A percentile compares a stretch with the other conserved stretches of the same genome.
These are phyloP conservation scores for Xylaria scruposa DNA, from an alignment of 495 filamentous ascomycete species.

Conservation along the genomic window DNA sequence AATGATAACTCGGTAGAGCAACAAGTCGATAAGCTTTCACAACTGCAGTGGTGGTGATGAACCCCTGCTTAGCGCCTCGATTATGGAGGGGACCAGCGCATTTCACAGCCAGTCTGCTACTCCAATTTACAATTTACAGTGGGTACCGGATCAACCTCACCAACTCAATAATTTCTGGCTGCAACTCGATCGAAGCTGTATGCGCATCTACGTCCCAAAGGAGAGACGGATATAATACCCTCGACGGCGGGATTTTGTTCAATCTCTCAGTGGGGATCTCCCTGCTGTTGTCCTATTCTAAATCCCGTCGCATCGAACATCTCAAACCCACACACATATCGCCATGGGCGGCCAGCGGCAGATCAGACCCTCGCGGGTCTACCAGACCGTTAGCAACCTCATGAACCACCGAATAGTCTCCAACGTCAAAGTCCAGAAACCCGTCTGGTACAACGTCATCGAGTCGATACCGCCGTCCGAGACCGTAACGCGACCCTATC, in stretches of 20 bases:
- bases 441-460: conserved; percentile 80
- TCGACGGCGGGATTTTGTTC: background rate
- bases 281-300: background rate
- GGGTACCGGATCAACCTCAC: conserved; percentile 31
- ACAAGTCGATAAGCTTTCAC: background rate
- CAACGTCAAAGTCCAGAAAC: conserved; percentile 50
- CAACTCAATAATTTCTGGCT: conserved; percentile 24
- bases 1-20: conserved; percentile 7
- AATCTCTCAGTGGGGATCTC: background rate
- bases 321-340: background rate
- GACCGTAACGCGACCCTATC: conserved; percentile 69
- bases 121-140: conserved; percentile 24
- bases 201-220: background rate
- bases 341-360: conserved; percentile 43
- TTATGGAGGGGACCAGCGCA: background rate
- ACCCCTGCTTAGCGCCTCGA: conserved; percentile 12
- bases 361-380: conserved; percentile 34
- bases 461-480: conserved; percentile 80
- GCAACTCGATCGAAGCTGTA: background rate
- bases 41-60: background rate
- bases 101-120: background rate
- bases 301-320: background rate
- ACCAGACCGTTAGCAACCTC: conserved; percentile 35
- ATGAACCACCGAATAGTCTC: conserved; percentile 38
- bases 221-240: background rate